These are phyloP conservation scores for Vigna unguiculata DNA, from an alignment of 306 rosid species.

Conservation along the genomic window DNA sequence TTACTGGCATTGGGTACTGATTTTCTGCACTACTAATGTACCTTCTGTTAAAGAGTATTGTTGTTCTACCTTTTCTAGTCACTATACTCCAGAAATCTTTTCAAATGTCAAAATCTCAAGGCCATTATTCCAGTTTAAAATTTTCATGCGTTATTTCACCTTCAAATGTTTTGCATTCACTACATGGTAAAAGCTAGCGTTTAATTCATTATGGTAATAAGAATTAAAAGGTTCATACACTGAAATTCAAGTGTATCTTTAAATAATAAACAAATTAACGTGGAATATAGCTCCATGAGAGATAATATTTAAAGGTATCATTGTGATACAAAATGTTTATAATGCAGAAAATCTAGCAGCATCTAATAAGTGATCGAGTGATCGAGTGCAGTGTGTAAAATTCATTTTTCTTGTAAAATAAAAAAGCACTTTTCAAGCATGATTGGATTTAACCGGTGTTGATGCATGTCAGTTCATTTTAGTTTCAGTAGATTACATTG, in stretches of 20 bases:
- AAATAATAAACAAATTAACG: neutral
- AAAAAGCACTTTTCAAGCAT: neutral
- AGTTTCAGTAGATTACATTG: neutral
- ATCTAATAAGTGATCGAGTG: neutral
- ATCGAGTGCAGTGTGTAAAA: slow-evolving; percentile 9
- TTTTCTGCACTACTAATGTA: slow-evolving; percentile 8
- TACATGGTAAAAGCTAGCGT: neutral
- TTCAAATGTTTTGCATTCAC: slow-evolving; percentile 11
- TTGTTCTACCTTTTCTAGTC: neutral
- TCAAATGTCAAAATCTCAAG: neutral
- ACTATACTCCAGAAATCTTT: neutral
- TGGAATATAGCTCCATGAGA: neutral
- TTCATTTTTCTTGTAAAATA: neutral
- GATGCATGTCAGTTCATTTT: slow-evolving; percentile 8
- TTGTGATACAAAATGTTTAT: neutral
- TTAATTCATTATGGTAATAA: neutral
- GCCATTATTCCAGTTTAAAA: slow-evolving; percentile 11
- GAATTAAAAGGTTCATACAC: neutral
- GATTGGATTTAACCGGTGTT: neutral
- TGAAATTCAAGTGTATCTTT: neutral
- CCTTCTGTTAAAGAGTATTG: neutral
- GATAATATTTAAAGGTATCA: neutral
- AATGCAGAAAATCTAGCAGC: slow-evolving; percentile 6
- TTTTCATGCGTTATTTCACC: neutral
- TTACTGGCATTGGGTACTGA: no score